Base-by-base conservation (phyloP, 1,139 yeast species). In the Saccharomyces hybrid region DNA sequence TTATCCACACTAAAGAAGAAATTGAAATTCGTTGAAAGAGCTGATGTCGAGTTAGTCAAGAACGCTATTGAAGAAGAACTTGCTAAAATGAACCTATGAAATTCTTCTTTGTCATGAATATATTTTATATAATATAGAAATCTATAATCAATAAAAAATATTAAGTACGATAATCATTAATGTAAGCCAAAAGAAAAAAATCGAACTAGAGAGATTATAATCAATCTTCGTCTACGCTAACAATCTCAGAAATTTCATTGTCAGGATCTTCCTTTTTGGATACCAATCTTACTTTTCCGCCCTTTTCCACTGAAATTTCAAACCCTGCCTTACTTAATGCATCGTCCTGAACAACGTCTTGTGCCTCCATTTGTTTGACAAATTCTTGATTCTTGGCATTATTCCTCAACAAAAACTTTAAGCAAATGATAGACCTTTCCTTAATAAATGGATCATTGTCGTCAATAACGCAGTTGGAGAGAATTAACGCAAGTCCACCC, bases 401-500 rank as follows among this genome's bases (percentile, higher is more conserved):
- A 20, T 78, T 75, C 31, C 81, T 79, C 26, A 93, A 71, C 32
- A 90, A 70, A 57, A 83, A 84, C 60, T 85, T 81, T 48, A 93
- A 69, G 63, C 97, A 88, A 11, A 91, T 71, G 34, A 93, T 86
- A 1, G 96, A 80, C 57, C 95, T 75, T 66, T 93, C 99, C 59
- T 88, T 86, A 57, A 93, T 85, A 65, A 78, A 89, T 0, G 98
- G 98, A 64, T 93, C 95, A 65, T 86, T 83, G 51, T 83, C 85
- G 68, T 93, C 99, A 50, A 93, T 84, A 46, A 86, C 80, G 71
- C 97, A 90, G 61, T 84, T 87, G 1, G 95, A 87, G 27, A 93
- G 73, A 0, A 91, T 77, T 23, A 88, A 70, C 54, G 83, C 86
- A 8, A 93, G 69, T 0, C 91, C 96, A 52, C 86, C 88, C 0